Percentiles rank a stretch among this genome's conserved stretches.
Conservation (phyloP, 495 filamentous ascomycete species). For the Xylaria cubensis region DNA sequence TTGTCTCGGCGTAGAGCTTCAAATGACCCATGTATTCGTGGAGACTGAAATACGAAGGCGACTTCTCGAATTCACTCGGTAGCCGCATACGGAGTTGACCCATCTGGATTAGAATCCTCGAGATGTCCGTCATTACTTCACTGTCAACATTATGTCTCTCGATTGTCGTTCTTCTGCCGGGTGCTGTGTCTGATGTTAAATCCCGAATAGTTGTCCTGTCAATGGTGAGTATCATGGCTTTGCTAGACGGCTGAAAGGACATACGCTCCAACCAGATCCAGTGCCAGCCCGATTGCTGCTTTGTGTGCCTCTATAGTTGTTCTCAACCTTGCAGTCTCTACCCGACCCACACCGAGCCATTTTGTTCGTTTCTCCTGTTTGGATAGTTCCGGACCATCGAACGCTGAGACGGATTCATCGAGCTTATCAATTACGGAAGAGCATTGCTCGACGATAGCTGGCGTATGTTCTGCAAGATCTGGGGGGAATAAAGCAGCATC, state of each 20-base stretch:
- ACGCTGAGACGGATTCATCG: slow-evolving; percentile 39
- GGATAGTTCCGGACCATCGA: slow-evolving; percentile 40
- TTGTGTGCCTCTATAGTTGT: slow-evolving; percentile 49
- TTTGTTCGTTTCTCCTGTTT: slow-evolving; percentile 48
- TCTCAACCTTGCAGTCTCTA: slow-evolving; percentile 44
- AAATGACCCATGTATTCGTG: slow-evolving; percentile 46
- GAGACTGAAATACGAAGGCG: slow-evolving; percentile 40
- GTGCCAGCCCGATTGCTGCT: slow-evolving; percentile 46
- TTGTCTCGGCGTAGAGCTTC: slow-evolving; percentile 38
- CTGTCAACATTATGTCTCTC: slow-evolving; percentile 34
- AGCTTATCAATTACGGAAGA: slow-evolving; percentile 45
- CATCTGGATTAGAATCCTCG: slow-evolving; percentile 39
- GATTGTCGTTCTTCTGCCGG: slow-evolving; percentile 34
- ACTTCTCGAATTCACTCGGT: slow-evolving; percentile 44
- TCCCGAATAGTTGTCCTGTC: slow-evolving; percentile 41
- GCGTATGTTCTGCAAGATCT: slow-evolving; percentile 45
- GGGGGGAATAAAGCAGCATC: slow-evolving; percentile 49
- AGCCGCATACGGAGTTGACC: slow-evolving; percentile 37
- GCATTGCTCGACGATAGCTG: slow-evolving; percentile 45
- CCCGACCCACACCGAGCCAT: slow-evolving; percentile 46
- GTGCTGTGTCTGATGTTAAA: slow-evolving; percentile 29
- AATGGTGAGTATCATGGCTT: slow-evolving; percentile 23
- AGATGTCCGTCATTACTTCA: slow-evolving; percentile 38
- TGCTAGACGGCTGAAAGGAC: slow-evolving; percentile 7
- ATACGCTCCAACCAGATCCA: slow-evolving; percentile 51